Conservation (phyloP, 495 filamentous ascomycete species). For the Apodospora peruviana region DNA sequence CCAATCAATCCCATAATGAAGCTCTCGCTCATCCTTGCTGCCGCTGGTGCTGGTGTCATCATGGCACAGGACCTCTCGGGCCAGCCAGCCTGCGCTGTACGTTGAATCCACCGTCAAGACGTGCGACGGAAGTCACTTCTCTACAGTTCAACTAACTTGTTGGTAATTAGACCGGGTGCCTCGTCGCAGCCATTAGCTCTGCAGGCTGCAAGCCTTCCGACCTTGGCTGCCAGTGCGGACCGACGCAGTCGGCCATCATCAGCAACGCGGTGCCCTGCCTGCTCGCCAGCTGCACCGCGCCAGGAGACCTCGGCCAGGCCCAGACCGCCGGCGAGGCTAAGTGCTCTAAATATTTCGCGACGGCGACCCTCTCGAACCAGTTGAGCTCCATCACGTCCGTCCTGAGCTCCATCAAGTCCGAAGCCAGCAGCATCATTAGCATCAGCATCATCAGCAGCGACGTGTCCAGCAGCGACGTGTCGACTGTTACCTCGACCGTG, state of each 20-base stretch:
- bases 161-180: conserved; percentile 18
- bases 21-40: conserved; percentile 13
- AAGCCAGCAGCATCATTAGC: too few species aligned
- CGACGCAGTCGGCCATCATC: conserved; percentile 12
- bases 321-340: conserved; percentile 18
- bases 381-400: too few species aligned
- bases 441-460: too few species aligned
- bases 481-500: too few species aligned
- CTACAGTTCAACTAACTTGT: not conserved
- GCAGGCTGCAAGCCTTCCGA: conserved; percentile 19
- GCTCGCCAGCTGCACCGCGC: conserved; percentile 8
- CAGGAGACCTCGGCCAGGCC: conserved; percentile 11
- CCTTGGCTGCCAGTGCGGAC: conserved; percentile 23
- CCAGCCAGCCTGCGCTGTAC: conserved; percentile 32
- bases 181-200: conserved; percentile 20
- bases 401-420: too few species aligned
- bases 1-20: conserved; percentile 30
- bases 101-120: not conserved
- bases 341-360: conserved; percentile 14
- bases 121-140: not conserved
- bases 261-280: conserved; percentile 18
- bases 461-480: too few species aligned
- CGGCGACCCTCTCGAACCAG: too few species aligned
- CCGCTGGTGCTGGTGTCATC: conserved; percentile 12
- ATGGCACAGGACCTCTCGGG: conserved; percentile 27